Percentiles rank a stretch among this genome's conserved stretches.
phyloP scores from a whole-genome alignment of 805 yeast genomes.

The Metschnikowia dekortorum region DNA sequence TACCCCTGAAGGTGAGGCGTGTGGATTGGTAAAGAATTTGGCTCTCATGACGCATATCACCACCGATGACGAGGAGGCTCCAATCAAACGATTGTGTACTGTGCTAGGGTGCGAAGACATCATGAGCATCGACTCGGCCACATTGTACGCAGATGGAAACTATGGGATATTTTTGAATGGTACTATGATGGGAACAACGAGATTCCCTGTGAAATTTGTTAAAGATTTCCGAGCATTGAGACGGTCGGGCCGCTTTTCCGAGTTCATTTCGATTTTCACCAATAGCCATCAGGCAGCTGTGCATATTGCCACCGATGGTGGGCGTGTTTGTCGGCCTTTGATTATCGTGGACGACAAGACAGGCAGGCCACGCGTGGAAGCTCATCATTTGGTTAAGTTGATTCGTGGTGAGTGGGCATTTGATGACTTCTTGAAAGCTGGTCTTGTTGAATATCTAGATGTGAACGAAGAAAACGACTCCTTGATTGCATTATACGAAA shows the following conservation, averaged over 20 bases:
- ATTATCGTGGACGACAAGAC: constrained; percentile 75
- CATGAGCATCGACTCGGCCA: constrained; percentile 72
- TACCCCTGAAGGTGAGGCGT: constrained; percentile 99
- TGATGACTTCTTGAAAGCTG: constrained; percentile 82
- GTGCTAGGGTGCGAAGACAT: constrained; percentile 89
- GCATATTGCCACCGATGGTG: constrained; percentile 98
- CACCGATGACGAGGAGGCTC: constrained; percentile 94
- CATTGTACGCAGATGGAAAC: constrained; percentile 70
- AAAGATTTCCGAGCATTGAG: constrained; percentile 71
- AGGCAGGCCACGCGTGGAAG: constrained; percentile 56
- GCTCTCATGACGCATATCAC: constrained; percentile 99
- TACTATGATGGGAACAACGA: constrained; percentile 85
- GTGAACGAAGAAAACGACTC: constrained; percentile 97
- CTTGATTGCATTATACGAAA: constrained; percentile 83
- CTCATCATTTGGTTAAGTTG: constrained; percentile 61
- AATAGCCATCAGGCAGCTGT: constrained; percentile 89
- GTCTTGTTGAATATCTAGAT: constrained; percentile 91
- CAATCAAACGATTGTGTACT: constrained; percentile 71
- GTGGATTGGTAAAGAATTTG: constrained; percentile 95
- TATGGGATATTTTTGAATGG: constrained; percentile 90
- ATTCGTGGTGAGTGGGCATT: constrained; percentile 73
- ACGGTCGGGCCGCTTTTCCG: constrained; percentile 80
- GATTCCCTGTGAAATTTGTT: constrained; percentile 83
- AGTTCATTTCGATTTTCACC: constrained; percentile 84
- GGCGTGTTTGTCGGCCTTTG: constrained; percentile 94